These are phyloP conservation scores for Glebionis coronaria DNA, from an alignment of 129 eudicot genomes.

Conservation along the genomic window DNA sequence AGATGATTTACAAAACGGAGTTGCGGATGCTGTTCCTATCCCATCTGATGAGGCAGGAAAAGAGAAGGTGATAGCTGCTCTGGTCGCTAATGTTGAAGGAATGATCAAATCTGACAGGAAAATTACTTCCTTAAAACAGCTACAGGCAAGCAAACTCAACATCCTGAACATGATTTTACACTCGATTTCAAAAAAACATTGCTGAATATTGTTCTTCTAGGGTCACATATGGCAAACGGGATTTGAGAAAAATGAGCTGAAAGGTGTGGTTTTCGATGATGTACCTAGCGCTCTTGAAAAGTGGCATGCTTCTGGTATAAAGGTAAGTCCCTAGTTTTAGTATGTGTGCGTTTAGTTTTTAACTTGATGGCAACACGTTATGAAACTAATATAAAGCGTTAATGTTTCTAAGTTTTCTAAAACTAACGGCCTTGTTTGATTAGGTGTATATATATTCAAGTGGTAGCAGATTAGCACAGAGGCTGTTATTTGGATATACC, in stretches of 20 bases:
- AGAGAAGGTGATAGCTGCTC: constrained; percentile 72
- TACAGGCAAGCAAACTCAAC: constrained; percentile 58
- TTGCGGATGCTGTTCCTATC: constrained; percentile 68
- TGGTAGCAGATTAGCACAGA: constrained; percentile 97
- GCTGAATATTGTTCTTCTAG: constrained; percentile 38
- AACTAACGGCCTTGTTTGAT: not conserved
- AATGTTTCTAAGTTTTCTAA: not conserved
- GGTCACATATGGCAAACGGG: constrained; percentile 99
- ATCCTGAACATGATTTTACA: constrained; percentile 5
- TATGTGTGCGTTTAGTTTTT: not conserved
- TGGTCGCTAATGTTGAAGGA: constrained; percentile 84
- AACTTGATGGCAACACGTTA: not conserved
- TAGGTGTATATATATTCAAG: constrained; percentile 97
- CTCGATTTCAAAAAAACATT: not conserved
- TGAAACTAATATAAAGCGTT: not conserved
- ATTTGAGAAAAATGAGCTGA: constrained; percentile 64
- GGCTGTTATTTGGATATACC: constrained; percentile 84
- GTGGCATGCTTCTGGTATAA: constrained; percentile 85
- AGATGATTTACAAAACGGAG: constrained; percentile 64
- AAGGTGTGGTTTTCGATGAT: constrained; percentile 88
- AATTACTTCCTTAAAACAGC: constrained; percentile 85
- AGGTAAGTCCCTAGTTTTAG: constrained; percentile 36
- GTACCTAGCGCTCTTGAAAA: constrained; percentile 91
- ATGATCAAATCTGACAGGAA: constrained; percentile 96
- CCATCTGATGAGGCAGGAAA: constrained; percentile 66